Conservation (phyloP, 1,139 yeast genomes). For the Geotrichum restrictum region DNA sequence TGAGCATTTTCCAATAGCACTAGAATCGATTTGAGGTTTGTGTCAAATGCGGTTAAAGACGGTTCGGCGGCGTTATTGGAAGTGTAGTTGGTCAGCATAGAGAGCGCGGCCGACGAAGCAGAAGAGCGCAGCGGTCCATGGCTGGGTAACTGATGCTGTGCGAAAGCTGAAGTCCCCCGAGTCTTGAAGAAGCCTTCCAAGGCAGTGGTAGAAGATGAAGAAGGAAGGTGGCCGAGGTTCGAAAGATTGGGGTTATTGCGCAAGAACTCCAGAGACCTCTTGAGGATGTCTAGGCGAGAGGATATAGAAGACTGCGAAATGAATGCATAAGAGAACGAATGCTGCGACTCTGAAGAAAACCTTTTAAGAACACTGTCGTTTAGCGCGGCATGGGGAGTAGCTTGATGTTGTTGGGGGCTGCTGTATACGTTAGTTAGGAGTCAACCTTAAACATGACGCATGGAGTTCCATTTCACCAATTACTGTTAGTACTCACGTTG, state of each 20-base stretch:
- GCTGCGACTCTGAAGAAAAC: conserved; percentile 77
- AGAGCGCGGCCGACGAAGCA: conserved; percentile 32
- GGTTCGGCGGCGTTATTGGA: conserved; percentile 21
- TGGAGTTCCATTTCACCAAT: too few relatives aligned
- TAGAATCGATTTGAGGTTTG: conserved; percentile 26
- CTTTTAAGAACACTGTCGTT: conserved; percentile 29
- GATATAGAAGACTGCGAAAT: conserved; percentile 77
- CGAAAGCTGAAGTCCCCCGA: not conserved
- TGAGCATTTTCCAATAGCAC: conserved; percentile 26
- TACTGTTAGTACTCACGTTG: not conserved
- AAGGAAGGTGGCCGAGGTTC: conserved; percentile 16
- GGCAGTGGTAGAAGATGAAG: conserved; percentile 22
- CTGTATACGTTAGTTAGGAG: not conserved
- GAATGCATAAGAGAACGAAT: conserved; percentile 81
- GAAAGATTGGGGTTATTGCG: conserved; percentile 47
- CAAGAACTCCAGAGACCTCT: conserved; percentile 68
- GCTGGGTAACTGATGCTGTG: conserved; percentile 5
- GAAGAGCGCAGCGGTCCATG: conserved; percentile 26
- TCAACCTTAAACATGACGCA: too few relatives aligned
- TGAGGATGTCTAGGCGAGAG: conserved; percentile 66
- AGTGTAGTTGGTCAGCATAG: conserved; percentile 29
- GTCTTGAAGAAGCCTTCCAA: conserved; percentile 21
- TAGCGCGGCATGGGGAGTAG: not conserved
- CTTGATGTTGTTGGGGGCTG: not conserved
- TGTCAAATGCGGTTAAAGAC: conserved; percentile 22